These are phyloP conservation scores for Penicillium roqueforti DNA, from an alignment of 495 filamentous ascomycete species.

Conservation along the genomic window DNA sequence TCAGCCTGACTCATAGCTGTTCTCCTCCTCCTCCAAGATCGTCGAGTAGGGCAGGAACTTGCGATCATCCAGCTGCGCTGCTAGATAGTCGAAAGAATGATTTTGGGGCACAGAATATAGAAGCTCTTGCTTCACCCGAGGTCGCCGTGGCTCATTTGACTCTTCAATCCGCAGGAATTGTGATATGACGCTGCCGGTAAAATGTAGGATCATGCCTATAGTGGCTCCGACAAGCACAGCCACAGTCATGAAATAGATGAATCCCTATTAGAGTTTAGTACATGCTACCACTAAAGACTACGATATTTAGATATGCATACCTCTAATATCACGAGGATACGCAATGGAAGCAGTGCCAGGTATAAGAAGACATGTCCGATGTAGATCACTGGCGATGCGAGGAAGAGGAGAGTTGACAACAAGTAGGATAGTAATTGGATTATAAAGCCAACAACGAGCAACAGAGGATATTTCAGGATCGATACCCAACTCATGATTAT, in stretches of 20 bases:
- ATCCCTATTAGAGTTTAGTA: slow-evolving; percentile 16
- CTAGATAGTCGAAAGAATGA: slow-evolving; percentile 35
- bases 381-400: slow-evolving; percentile 46
- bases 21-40: slow-evolving; percentile 64
- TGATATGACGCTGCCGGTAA: slow-evolving; percentile 13
- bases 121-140: slow-evolving; percentile 1
- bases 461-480: not conserved
- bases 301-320: slow-evolving; percentile 35
- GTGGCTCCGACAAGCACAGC: slow-evolving; percentile 21
- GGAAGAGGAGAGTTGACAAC: slow-evolving; percentile 25
- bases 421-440: slow-evolving; percentile 35
- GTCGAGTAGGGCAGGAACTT: slow-evolving; percentile 49
- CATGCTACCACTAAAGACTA: not conserved
- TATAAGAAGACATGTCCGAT: slow-evolving; percentile 35
- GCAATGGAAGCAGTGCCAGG: slow-evolving; percentile 36
- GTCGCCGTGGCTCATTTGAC: slow-evolving; percentile 10
- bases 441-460: slow-evolving; percentile 31
- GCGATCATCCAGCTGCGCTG: slow-evolving; percentile 28
- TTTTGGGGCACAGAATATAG: slow-evolving; percentile 8
- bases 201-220: slow-evolving; percentile 19
- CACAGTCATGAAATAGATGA: slow-evolving; percentile 23
- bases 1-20: slow-evolving; percentile 25
- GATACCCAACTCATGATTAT: slow-evolving; percentile 11
- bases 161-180: slow-evolving; percentile 17
- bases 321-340: slow-evolving; percentile 57